These are phyloP conservation scores for Limonium bicolor DNA, from an alignment of 148 eudicot species.

Conservation along the genomic window DNA sequence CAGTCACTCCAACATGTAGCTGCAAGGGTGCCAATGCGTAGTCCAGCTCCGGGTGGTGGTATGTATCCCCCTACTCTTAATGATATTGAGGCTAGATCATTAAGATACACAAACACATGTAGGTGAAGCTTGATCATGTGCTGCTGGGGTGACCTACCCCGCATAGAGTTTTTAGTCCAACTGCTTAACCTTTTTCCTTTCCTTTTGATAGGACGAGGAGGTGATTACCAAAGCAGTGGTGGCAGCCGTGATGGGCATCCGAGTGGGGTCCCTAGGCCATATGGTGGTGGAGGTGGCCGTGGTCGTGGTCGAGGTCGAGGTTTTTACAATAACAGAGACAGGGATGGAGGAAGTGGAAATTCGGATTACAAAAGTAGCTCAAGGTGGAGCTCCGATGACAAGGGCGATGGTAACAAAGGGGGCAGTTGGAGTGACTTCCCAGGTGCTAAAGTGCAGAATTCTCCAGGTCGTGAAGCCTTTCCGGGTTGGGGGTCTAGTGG, in stretches of 20 bases:
- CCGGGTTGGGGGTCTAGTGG: constrained; percentile 68
- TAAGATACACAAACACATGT: not conserved
- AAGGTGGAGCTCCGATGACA: constrained; percentile 20
- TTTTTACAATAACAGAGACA: constrained; percentile 33
- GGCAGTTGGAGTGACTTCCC: constrained; percentile 53
- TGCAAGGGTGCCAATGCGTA: constrained; percentile 93
- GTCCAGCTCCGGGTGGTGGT: constrained; percentile 56
- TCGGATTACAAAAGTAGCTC: constrained; percentile 25
- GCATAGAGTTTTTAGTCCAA: not conserved
- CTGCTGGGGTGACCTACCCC: not conserved
- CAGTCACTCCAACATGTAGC: constrained; percentile 81
- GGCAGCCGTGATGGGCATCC: constrained; percentile 51
- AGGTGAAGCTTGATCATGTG: not conserved
- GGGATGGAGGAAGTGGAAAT: constrained; percentile 24
- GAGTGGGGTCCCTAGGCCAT: constrained; percentile 58
- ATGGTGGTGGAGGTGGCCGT: constrained; percentile 42
- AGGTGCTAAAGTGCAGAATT: constrained; percentile 67
- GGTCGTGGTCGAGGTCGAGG: constrained; percentile 65
- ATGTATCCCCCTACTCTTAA: not conserved
- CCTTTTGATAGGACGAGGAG: not conserved
- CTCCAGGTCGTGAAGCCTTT: constrained; percentile 76
- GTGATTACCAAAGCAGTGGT: constrained; percentile 1
- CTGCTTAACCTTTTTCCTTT: not conserved
- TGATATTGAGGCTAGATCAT: not conserved
- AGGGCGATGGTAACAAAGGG: constrained; percentile 15